Conservation (phyloP, 768 basidiomycete genomes). For the Termitomyces sp. region DNA sequence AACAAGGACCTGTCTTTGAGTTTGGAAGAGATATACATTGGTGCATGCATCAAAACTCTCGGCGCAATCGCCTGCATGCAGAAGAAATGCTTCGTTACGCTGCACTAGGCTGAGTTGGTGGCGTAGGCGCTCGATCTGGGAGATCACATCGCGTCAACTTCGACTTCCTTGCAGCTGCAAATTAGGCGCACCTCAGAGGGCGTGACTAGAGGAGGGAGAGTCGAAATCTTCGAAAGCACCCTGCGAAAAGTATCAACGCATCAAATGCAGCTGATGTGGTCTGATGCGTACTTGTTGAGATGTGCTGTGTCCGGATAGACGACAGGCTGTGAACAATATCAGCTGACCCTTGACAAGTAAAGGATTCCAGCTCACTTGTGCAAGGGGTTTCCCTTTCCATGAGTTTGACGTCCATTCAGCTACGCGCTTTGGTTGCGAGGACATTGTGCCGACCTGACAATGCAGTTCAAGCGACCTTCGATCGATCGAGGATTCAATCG, state of each 20-base stretch:
- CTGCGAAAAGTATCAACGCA: slow-evolving; percentile 26
- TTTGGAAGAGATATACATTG: slow-evolving; percentile 42
- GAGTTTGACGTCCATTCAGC: slow-evolving; percentile 64
- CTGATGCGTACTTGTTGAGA: slow-evolving; percentile 45
- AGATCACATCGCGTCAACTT: slow-evolving; percentile 7
- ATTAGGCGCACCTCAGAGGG: slow-evolving; percentile 71
- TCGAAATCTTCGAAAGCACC: slow-evolving; percentile 70
- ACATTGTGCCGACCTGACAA: neutral
- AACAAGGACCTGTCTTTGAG: slow-evolving; percentile 1
- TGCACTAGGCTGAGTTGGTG: slow-evolving; percentile 78
- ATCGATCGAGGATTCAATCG: too few relatives aligned
- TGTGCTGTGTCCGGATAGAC: slow-evolving; percentile 61
- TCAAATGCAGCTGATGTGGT: slow-evolving; percentile 12
- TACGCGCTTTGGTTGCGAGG: neutral
- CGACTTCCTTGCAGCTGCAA: neutral
- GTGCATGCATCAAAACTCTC: slow-evolving; percentile 92
- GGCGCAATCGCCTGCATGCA: slow-evolving; percentile 98
- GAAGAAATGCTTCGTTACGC: slow-evolving; percentile 82
- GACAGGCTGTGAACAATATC: slow-evolving; percentile 44
- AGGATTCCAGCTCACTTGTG: slow-evolving; percentile 48
- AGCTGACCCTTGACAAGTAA: neutral
- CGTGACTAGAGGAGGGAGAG: slow-evolving; percentile 87
- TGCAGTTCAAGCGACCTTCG: too few relatives aligned
- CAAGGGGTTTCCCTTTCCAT: slow-evolving; percentile 73
- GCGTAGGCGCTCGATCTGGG: slow-evolving; percentile 79